Base-by-base conservation (phyloP, 2,329 filamentous ascomycete species). In the Aspergillus unguis region DNA sequence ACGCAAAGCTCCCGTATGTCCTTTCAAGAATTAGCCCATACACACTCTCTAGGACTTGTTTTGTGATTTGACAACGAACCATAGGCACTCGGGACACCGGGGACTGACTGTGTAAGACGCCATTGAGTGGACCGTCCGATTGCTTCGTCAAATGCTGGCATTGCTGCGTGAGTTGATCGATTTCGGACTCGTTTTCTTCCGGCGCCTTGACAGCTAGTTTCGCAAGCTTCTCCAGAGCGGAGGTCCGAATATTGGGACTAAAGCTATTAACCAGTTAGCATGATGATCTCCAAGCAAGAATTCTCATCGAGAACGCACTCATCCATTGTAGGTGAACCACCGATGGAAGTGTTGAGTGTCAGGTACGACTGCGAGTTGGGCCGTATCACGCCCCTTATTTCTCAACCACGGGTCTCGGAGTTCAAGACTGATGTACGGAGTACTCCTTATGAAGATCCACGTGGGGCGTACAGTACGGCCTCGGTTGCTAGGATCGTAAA, bases 1-100 rank as follows among this genome's bases (percentile, higher is more conserved):
- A 95, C 88, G 71, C 99, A 92, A 61, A 96, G 86, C 77, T 99
- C 95, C 64, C 89, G 86, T 49, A 92, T 84, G 48, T 86, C 89
- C 90, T 95, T 55, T 37, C 44, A 25, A 25, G 48, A 42, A 55
- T 70, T 48, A 72, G 60, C 52, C 38, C 44, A 11, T 25, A 32
- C 23, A 10, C 25, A 17, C 25, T 9, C 26, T 3, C 6, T 49
- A 27, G 48, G 25, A 23, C 26, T 8, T 33, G 25, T 9, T 23
- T 53, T 43, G 42, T 17, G 28, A 32, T 27, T 41, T 27, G 32
- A 47, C 48, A 37, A 57, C 63, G 32, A 52, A 73, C 71, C 71
- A 76, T 75, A 32, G 70, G 71, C 43, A 69, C 56, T 47, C 67
- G 65, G n/a, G 72, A 70, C 6, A 64, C 64, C 2, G 72, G 67